Evolutionary conservation across 129 eudicot genomes (phyloP), one percentile per base, ranked within the genome.

Genomic region (Lactuca sativa): DNA sequence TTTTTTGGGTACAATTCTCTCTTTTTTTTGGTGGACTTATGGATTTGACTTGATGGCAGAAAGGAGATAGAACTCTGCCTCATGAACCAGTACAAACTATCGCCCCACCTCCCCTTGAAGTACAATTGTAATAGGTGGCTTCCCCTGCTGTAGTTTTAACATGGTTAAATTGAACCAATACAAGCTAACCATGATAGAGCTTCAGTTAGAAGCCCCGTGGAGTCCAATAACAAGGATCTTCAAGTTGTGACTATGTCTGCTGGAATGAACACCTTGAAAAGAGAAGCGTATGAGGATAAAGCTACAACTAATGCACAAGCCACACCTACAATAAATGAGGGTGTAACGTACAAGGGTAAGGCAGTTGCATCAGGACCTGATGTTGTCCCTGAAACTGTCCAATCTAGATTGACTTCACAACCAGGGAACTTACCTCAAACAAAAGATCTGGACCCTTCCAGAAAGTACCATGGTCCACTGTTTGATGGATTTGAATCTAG

Each of bases 381-480:
- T 40, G 64, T 76, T 71, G 59, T 41, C 34, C 56, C 92, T n/a
- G 96, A 86, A 56, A 57, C 82, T 44, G 69, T 67, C 73, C 97
- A 81, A 74, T 82, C 55, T 56, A 85, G 76, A 63, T 81, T 80
- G 56, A 78, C 92, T 47, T 32, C 55, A 30, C 98, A 87, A 74
- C 54, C 76, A 9, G 79, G 66, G 72, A 82, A 68, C 51, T 43
- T 73, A 6, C 64, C 87, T 56, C 96, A 85, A 74, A 65, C 92
- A 15, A 88, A 91, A 81, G 95, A 91, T 81, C 56, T 78, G 6
- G 80, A 83, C 8, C 67, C 84, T 30, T 66, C 83, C 34, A 84
- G 96, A 80, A 93, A 93, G 74, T 89, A 93, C 84, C 99, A 90
- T 25, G 99, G 99, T 2, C 97, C 99, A 2, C 80, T 93, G 63